Percentiles rank a stretch among this genome's conserved stretches.
phyloP scores from a whole-genome alignment of 768 basidiomycete genomes.

The Dendrothele bispora region DNA sequence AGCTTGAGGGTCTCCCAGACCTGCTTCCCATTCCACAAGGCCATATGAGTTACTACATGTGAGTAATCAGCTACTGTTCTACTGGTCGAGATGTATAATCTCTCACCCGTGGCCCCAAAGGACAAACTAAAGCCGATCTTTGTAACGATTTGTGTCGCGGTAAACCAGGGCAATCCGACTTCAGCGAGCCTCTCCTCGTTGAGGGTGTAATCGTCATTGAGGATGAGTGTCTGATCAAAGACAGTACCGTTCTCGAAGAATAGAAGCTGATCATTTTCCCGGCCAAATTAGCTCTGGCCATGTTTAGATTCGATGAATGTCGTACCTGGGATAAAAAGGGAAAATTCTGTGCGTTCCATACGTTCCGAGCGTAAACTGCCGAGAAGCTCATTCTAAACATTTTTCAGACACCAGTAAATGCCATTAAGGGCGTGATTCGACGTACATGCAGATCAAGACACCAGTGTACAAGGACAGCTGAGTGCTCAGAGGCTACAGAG shows the following conservation, averaged over 20 bases:
- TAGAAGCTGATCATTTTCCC: constrained; percentile 17
- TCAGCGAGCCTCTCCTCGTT: constrained; percentile 8
- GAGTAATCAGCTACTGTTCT: constrained; percentile 11
- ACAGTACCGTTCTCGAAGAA: constrained; percentile 15
- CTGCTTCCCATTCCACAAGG: constrained; percentile 43
- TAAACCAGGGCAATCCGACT: constrained; percentile 10
- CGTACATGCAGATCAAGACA: constrained; percentile 18
- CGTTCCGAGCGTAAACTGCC: constrained; percentile 9
- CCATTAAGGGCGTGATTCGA: constrained; percentile 17
- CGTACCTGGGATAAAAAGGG: constrained; percentile 33
- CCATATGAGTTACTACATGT: constrained; percentile 32
- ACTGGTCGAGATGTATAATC: neutral
- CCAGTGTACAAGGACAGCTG: constrained; percentile 24
- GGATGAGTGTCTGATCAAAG: constrained; percentile 14
- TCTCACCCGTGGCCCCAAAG: constrained; percentile 8
- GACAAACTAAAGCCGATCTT: constrained; percentile 9
- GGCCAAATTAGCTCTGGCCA: constrained; percentile 21
- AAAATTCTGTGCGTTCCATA: constrained; percentile 22
- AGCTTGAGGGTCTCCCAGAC: constrained; percentile 19
- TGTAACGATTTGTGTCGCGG: constrained; percentile 2
- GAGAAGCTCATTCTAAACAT: constrained; percentile 10
- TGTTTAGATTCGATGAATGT: too few relatives aligned
- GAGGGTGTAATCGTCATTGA: constrained; percentile 13
- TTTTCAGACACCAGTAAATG: too few relatives aligned
- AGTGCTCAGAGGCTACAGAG: constrained; percentile 42